A percentile compares a stretch with the other conserved stretches of the same genome.
Conservation (phyloP, 1,139 yeast species). For the Yamadazyma sp. region DNA sequence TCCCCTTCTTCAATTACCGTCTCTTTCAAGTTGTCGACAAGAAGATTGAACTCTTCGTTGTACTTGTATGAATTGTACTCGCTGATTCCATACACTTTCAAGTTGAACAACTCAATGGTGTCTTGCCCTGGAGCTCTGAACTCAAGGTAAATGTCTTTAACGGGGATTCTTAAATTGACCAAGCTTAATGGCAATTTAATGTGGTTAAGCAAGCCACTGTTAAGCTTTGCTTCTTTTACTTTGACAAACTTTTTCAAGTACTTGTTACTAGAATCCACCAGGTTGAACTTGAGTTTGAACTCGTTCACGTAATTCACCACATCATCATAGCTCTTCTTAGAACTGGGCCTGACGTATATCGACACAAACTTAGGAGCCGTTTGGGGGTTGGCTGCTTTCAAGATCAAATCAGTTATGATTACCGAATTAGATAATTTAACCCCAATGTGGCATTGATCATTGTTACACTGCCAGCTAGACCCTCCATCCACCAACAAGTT, state of each 20-base stretch:
- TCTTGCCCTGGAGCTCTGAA: constrained; percentile 21
- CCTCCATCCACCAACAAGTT: constrained; percentile 39
- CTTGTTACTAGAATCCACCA: constrained; percentile 16
- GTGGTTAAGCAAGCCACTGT: constrained; percentile 23
- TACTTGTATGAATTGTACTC: constrained; percentile 32
- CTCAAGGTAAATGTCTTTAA: constrained; percentile 37
- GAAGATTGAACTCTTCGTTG: constrained; percentile 23
- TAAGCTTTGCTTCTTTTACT: constrained; percentile 25
- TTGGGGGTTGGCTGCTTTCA: constrained; percentile 19
- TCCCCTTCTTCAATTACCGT: constrained; percentile 1
- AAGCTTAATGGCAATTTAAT: constrained; percentile 36
- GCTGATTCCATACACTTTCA: constrained; percentile 42
- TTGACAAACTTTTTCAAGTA: constrained; percentile 35
- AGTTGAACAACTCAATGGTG: constrained; percentile 24
- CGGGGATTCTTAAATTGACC: constrained; percentile 33
- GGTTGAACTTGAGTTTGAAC: constrained; percentile 15
- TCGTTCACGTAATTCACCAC: constrained; percentile 21
- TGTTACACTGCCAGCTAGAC: constrained; percentile 33
- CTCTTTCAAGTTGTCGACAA: constrained; percentile 20
- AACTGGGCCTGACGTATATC: constrained; percentile 33
- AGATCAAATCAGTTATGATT: constrained; percentile 36
- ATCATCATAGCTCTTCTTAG: constrained; percentile 14
- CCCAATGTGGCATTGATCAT: constrained; percentile 33
- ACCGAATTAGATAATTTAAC: constrained; percentile 33
- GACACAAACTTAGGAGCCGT: constrained; percentile 17